Conservation (phyloP, 495 filamentous ascomycete genomes). For the Platismatia glauca region DNA sequence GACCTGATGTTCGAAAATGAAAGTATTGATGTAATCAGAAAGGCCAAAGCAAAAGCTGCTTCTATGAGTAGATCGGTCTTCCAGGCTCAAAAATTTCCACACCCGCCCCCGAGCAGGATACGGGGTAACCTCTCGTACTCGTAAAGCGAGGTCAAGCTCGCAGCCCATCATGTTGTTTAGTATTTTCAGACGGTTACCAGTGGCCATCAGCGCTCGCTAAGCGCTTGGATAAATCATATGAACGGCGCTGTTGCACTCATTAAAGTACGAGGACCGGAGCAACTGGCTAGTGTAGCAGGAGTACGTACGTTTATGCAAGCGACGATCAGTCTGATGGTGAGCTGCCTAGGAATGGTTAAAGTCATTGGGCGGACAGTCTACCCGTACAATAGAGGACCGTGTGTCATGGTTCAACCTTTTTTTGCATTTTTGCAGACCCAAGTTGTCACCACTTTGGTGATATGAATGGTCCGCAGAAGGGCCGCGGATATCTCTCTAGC, state of each 20-base stretch:
- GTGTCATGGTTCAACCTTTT: too few relatives aligned
- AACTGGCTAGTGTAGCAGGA: slow-evolving; percentile 30
- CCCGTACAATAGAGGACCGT: too few relatives aligned
- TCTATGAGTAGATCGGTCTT: not conserved
- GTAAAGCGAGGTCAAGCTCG: not conserved
- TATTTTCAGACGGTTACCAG: slow-evolving; percentile 45
- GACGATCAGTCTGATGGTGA: not conserved
- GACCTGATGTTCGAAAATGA: not conserved
- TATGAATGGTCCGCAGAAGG: too few relatives aligned
- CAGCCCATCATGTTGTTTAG: slow-evolving; percentile 50
- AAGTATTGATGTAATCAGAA: not conserved
- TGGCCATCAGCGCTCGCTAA: slow-evolving; percentile 35
- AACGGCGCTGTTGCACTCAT: slow-evolving; percentile 50
- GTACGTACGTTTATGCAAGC: not conserved
- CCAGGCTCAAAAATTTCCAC: not conserved
- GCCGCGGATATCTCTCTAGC: too few relatives aligned
- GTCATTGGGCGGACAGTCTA: too few relatives aligned
- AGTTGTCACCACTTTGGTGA: too few relatives aligned
- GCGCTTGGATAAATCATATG: slow-evolving; percentile 52
- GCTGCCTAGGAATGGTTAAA: not conserved
- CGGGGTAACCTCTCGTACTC: not conserved
- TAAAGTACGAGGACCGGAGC: slow-evolving; percentile 45
- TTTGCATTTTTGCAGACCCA: too few relatives aligned
- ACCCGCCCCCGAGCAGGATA: not conserved
- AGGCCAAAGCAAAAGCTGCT: not conserved